A percentile compares a stretch with the other conserved stretches of the same genome.
Conservation (phyloP, 2,329 filamentous ascomycete genomes). For the Fusarium solani-melongenae region DNA sequence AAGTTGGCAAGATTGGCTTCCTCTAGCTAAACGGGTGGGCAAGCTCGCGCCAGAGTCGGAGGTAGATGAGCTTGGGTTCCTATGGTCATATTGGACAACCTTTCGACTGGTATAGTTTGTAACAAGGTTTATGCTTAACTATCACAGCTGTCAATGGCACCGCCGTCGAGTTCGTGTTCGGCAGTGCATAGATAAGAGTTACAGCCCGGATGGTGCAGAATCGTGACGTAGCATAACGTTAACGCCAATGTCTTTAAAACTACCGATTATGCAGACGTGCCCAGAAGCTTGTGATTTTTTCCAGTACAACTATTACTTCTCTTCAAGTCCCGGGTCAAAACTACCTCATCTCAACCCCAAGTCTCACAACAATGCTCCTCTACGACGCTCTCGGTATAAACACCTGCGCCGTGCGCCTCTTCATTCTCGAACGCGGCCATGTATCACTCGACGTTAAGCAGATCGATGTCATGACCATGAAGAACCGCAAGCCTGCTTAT, state of each 20-base stretch:
- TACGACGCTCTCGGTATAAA: constrained; percentile 21
- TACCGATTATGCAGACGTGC: background rate
- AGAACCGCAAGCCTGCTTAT: constrained; percentile 24
- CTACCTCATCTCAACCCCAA: background rate
- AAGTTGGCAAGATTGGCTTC: background rate
- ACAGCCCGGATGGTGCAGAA: background rate
- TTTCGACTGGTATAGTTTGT: background rate
- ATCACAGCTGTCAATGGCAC: no score
- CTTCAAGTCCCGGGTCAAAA: background rate
- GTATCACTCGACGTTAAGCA: constrained; percentile 8
- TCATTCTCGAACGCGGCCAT: constrained; percentile 26
- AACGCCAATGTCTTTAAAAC: background rate
- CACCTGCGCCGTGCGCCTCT: constrained; percentile 19
- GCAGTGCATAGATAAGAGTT: background rate
- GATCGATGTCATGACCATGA: constrained; percentile 16
- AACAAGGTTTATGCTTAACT: background rate
- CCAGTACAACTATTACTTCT: background rate
- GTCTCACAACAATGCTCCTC: background rate
- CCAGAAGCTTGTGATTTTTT: background rate
- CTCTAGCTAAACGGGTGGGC: background rate
- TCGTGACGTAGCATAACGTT: background rate
- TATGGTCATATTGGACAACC: background rate
- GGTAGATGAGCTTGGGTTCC: background rate
- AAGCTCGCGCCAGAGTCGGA: background rate
- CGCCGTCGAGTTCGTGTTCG: background rate